These are phyloP conservation scores for Trichoderma sp. DNA, from an alignment of 2,329 filamentous ascomycete genomes.

Conservation along the genomic window DNA sequence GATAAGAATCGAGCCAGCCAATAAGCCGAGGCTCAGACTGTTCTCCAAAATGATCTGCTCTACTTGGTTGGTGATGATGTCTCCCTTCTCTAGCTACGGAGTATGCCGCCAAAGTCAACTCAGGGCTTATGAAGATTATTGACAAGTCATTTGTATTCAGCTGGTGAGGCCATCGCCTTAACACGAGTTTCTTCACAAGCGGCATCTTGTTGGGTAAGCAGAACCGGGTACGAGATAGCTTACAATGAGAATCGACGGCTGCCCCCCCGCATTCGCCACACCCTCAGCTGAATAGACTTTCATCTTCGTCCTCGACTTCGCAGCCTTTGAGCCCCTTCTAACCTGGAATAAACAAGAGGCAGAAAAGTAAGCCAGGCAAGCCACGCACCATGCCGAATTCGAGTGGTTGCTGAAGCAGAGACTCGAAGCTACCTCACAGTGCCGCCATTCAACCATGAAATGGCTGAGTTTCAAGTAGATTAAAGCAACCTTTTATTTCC, in stretches of 20 bases:
- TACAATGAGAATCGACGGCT: background rate
- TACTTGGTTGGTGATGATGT: background rate
- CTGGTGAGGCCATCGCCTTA: background rate
- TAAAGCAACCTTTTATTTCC: background rate
- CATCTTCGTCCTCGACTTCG: background rate
- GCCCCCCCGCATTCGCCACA: slow-evolving; percentile 12
- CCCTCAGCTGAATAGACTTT: slow-evolving; percentile 10
- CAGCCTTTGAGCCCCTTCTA: background rate
- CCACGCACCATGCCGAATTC: slow-evolving; percentile 8
- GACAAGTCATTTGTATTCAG: background rate
- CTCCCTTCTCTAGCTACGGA: background rate
- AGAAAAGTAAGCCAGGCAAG: slow-evolving; percentile 5
- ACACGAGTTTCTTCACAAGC: background rate
- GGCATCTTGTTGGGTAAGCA: background rate
- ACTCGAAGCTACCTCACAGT: slow-evolving; percentile 3
- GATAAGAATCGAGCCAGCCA: background rate
- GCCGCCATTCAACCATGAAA: background rate
- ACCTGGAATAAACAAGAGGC: background rate
- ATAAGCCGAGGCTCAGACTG: background rate
- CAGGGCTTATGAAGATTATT: background rate
- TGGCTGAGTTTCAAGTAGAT: slow-evolving; percentile 15
- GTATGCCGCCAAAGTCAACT: background rate
- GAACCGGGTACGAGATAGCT: background rate
- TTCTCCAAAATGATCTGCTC: background rate
- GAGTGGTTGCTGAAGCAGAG: slow-evolving; percentile 2